Evolutionary conservation across 768 basidiomycete genomes (phyloP), one percentile per base, ranked within the genome.

Genomic region (Suillus ampliporus): DNA sequence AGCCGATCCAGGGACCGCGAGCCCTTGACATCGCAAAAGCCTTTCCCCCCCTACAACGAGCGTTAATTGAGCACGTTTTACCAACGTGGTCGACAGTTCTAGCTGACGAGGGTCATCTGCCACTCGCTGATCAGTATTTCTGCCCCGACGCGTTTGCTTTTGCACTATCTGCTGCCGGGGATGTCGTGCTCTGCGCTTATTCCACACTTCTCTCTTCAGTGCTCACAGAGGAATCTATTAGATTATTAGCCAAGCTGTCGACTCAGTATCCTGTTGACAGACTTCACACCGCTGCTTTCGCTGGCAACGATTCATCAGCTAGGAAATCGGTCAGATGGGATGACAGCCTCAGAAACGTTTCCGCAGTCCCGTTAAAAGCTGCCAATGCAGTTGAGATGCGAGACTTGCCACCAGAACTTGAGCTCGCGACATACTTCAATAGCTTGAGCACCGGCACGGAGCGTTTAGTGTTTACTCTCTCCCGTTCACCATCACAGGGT

Each of bases 361-460:
- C 88, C 56, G 80, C 85, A 17, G 75, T 96, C 9, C 94, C 96
- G 38, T 79, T 80, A n/a, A 94, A 88, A 74, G 86, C 91, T 9
- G 89, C 91, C 26, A 97, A 98, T 76, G 83, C 84, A 3, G 72
- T 88, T 38, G 83, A 79, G 34, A 79, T 77, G 23, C 77, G 78
- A 51, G 69, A 67, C 4, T 68, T 83, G 2, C 89, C 89, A 1
- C 63, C 68, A 19, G 70, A 65, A 19, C 75, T 97, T 50, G 82
- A 87, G 69, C 80, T 86, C 65, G 83, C 82, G 19, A 65, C 68
- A 5, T 92, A 90, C 74, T 84, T 86, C 71, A 79, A 83, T 58
- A 68, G 78, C 48, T 59, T 92, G 28, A 81, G 84, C 64, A 53
- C 78, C 53, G 81, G 89, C 46, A 82, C 78, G 26, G 87, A 92